Evolutionary conservation across 352 stramenopile genomes (phyloP).

Genomic region (Globisporangium mamillatum): DNA sequence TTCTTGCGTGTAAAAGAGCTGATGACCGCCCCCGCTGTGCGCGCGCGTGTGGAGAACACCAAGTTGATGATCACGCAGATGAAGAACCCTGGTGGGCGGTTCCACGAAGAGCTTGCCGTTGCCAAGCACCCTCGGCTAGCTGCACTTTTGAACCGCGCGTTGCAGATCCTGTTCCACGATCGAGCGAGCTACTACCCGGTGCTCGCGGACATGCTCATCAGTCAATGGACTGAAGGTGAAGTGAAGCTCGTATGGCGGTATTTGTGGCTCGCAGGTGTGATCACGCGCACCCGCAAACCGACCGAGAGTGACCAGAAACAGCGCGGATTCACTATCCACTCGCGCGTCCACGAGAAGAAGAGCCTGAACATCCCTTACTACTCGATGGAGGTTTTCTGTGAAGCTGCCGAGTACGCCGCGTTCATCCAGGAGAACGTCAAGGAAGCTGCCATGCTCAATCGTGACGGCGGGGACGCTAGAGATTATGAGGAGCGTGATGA

Average conservation of each 20-base stretch:
- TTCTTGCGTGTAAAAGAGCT: constrained; percentile 71
- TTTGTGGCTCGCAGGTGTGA: constrained; percentile 73
- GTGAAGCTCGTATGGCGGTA: constrained; percentile 86
- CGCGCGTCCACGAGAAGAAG: constrained; percentile 68
- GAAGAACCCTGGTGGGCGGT: constrained; percentile 69
- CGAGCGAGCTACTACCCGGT: constrained; percentile 66
- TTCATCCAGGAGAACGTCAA: constrained; percentile 74
- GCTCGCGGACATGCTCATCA: constrained; percentile 73
- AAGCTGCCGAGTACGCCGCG: constrained; percentile 65
- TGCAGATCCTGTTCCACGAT: constrained; percentile 83
- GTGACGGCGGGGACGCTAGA: constrained; percentile 2
- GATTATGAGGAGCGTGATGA: constrained; percentile 20
- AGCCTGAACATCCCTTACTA: constrained; percentile 66
- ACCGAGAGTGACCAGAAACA: constrained; percentile 62
- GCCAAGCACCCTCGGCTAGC: constrained; percentile 56
- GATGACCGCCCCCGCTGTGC: constrained; percentile 52
- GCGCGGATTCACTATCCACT: constrained; percentile 69
- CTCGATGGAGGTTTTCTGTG: constrained; percentile 63
- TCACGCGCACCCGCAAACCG: constrained; percentile 48
- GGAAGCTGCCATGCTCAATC: constrained; percentile 37
- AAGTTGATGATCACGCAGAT: constrained; percentile 58
- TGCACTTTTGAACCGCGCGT: constrained; percentile 57
- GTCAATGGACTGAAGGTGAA: constrained; percentile 64
- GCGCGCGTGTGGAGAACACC: constrained; percentile 54
- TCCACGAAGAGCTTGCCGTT: constrained; percentile 68